A percentile compares a stretch with the other conserved stretches of the same genome.
phyloP scores from a whole-genome alignment of 2,329 filamentous ascomycete species.

The Gliomastix tumulicola region DNA sequence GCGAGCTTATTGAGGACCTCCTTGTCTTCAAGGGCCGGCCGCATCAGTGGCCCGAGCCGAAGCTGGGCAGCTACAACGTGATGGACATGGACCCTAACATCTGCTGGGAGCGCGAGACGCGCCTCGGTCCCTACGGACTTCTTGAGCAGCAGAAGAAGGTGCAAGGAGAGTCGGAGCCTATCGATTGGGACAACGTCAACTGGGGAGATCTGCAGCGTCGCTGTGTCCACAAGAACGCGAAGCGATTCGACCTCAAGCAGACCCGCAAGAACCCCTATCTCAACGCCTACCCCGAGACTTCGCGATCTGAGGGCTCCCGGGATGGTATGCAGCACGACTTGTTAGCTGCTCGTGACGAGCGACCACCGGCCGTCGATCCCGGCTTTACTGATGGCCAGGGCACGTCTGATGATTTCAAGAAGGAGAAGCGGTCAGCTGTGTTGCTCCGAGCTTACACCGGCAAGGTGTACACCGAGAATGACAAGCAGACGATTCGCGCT shows the following conservation, averaged over 20 bases:
- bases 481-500: slow-evolving; percentile 71
- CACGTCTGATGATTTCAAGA: slow-evolving; percentile 1
- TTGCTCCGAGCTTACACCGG: slow-evolving; percentile 70
- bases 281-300: slow-evolving; percentile 29
- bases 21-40: slow-evolving; percentile 58
- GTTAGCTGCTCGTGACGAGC: too few relatives aligned
- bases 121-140: slow-evolving; percentile 61
- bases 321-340: not conserved
- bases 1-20: slow-evolving; percentile 52
- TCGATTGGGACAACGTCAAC: slow-evolving; percentile 57
- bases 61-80: slow-evolving; percentile 55
- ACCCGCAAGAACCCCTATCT: slow-evolving; percentile 34
- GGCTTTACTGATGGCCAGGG: not conserved
- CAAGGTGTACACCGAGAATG: slow-evolving; percentile 71
- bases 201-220: slow-evolving; percentile 66
- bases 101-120: slow-evolving; percentile 62
- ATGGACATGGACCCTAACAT: slow-evolving; percentile 55
- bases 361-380: not conserved
- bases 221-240: slow-evolving; percentile 59
- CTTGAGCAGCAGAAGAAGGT: slow-evolving; percentile 39
- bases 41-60: slow-evolving; percentile 48
- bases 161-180: slow-evolving; percentile 18
- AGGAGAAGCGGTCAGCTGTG: slow-evolving; percentile 59
- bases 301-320: slow-evolving; percentile 3
- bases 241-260: slow-evolving; percentile 47